Percentiles rank a stretch among this genome's conserved stretches.
Conservation (phyloP, 495 filamentous ascomycete species). For the Endocarpon pusillum region DNA sequence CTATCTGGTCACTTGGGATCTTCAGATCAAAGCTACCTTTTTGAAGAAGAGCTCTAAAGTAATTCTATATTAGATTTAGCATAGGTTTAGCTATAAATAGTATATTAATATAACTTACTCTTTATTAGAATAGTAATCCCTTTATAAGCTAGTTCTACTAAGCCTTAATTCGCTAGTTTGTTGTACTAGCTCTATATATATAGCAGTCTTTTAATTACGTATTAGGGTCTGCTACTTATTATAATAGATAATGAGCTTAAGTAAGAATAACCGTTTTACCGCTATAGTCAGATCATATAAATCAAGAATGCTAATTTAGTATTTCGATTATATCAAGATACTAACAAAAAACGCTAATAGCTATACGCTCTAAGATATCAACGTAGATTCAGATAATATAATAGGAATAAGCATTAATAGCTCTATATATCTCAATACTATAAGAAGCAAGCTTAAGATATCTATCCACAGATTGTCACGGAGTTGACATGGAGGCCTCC, state of each 20-base stretch:
- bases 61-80: slow-evolving; percentile 6
- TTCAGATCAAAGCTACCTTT: no score
- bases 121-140: slow-evolving; percentile 23
- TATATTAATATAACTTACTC: slow-evolving; percentile 23
- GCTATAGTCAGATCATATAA: slow-evolving; percentile 6
- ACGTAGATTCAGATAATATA: slow-evolving; percentile 13
- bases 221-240: no score
- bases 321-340: slow-evolving; percentile 8
- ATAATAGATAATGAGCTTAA: slow-evolving; percentile 11
- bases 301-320: slow-evolving; percentile 2
- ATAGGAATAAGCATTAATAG: slow-evolving; percentile 10
- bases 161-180: no score
- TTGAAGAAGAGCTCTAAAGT: slow-evolving; percentile 7
- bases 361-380: slow-evolving; percentile 6
- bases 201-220: no score
- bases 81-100: no score
- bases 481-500: no score
- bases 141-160: no score
- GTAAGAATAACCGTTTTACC: slow-evolving; percentile 7
- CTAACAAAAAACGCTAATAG: slow-evolving; percentile 8
- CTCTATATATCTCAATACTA: slow-evolving; percentile 12
- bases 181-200: no score
- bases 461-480: no score
- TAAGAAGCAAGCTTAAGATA: no score
- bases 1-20: no score